Evolutionary conservation across 768 basidiomycete species (phyloP), one percentile per base, ranked within the genome.

Genomic region (Mycena crocata): DNA sequence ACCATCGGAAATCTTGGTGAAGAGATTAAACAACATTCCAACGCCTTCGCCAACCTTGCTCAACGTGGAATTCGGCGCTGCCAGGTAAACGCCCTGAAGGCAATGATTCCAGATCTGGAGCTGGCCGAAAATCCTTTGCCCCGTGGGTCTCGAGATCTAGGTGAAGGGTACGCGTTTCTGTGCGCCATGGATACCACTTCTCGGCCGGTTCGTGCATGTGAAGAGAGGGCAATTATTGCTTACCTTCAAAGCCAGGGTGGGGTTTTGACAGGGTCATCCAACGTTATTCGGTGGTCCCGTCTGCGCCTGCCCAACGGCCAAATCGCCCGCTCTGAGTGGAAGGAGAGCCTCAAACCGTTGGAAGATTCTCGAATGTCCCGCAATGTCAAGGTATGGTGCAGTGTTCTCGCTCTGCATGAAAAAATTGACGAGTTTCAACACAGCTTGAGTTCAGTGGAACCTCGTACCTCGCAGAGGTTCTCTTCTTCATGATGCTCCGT

Each of bases 41-140:
- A 77, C 28, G 66, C 72, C 2, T 77, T 62, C 40, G 65, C 68
- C 2, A 79, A 79, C 51, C 68, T 80, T 7, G 35, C 77, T 21
- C 62, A 77, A 45, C 61, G 67, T 34, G 78, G 67, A 3, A 19
- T 78, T 5, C 55, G 68, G 0, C 62, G 64, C 7, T 65, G 50
- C 13, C 73, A 75, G 48, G 57, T 65, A 1, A 74, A 69, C 62
- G 64, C 69, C 0, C 62, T 74, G 23, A 52, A 37, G 51, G 49
- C 57, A 5, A 24, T 71, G 23, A 57, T 72, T 23, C 74, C 77
- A 0, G 61, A 59, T 15, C 52, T 75, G 31, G 45, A 46, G 9
- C 45, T 48, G 2, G 28, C 39, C 13, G 44, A 57, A 17, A 35
- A 42, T 24, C 30, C 32, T 1, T 21, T 52, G 0, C 51, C 51